These are phyloP conservation scores for Hibiscus syriacus DNA, from an alignment of 345 rosid species.

Conservation along the genomic window DNA sequence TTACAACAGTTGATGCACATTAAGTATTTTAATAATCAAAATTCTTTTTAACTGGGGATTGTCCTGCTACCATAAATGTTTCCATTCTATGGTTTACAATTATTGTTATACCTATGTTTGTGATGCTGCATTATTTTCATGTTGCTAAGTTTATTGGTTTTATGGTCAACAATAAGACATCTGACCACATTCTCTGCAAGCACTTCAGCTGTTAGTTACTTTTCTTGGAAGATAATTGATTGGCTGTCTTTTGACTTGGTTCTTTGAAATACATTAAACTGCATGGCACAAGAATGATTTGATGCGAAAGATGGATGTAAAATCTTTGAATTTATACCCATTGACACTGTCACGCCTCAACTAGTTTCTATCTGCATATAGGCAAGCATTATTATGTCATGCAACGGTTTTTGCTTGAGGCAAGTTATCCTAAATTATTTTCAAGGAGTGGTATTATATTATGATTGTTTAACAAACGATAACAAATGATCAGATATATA, in stretches of 20 bases:
- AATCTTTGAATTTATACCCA: background rate
- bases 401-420: background rate
- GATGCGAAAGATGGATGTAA: background rate
- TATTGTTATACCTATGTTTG: background rate
- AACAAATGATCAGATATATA: background rate
- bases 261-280: background rate
- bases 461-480: background rate
- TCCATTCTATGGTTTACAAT: background rate
- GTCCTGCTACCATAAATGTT: constrained; percentile 16
- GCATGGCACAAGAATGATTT: background rate
- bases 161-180: background rate
- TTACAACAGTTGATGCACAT: constrained; percentile 55
- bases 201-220: background rate
- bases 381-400: background rate
- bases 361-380: background rate
- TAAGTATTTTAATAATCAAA: constrained; percentile 39
- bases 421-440: background rate
- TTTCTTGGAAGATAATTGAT: background rate
- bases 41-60: constrained; percentile 23
- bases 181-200: background rate
- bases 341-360: background rate
- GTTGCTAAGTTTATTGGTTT: constrained; percentile 2
- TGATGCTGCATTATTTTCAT: background rate
- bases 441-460: background rate
- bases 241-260: background rate